Conservation (phyloP, 805 yeast species). For the Wilhelminamyces savonicus region DNA sequence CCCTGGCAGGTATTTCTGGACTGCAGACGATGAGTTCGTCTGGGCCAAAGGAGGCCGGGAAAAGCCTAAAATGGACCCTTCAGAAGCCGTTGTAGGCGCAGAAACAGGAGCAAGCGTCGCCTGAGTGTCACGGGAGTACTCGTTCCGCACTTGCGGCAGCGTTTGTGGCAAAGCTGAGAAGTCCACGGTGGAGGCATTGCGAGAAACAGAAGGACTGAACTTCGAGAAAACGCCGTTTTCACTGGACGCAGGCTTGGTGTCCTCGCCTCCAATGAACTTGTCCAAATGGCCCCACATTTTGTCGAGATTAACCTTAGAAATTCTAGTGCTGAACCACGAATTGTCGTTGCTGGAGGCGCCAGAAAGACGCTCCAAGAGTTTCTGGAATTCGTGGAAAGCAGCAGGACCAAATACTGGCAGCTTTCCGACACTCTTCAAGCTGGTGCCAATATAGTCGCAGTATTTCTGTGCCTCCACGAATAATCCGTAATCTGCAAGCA, state of each 20-base stretch:
- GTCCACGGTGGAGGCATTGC: constrained; percentile 41
- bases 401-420: constrained; percentile 21
- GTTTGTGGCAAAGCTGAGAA: constrained; percentile 12
- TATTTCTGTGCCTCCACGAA: constrained; percentile 56
- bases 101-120: background rate
- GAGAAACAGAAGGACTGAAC: constrained; percentile 63
- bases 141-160: background rate
- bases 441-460: constrained; percentile 42
- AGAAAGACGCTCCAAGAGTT: constrained; percentile 40
- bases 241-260: constrained; percentile 24
- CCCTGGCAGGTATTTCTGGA: background rate
- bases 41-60: background rate
- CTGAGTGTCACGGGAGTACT: background rate
- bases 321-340: constrained; percentile 65
- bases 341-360: constrained; percentile 38
- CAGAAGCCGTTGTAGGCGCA: no score
- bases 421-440: constrained; percentile 25
- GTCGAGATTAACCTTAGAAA: constrained; percentile 61
- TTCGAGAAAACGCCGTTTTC: constrained; percentile 61
- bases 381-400: constrained; percentile 24
- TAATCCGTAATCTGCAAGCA: constrained; percentile 63
- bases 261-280: constrained; percentile 86
- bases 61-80: background rate
- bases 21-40: no score
- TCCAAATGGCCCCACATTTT: constrained; percentile 86